Percentiles rank a stretch among this genome's conserved stretches.
Evolutionary conservation across 805 yeast genomes (phyloP).

Genomic region (Barnettozyma botsteinii): DNA sequence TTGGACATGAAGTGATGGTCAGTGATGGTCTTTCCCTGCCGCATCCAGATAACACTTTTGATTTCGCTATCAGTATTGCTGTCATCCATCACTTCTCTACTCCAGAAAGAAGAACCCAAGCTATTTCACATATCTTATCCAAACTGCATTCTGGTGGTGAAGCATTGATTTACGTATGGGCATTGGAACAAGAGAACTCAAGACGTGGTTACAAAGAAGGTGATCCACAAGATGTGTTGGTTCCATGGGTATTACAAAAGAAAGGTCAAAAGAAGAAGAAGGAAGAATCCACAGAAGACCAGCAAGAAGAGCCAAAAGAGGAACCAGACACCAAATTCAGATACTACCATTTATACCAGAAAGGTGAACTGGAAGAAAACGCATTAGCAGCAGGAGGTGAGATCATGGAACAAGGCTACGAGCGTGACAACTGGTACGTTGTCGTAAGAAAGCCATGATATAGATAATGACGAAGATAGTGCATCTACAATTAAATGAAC

Average conservation of each 20-base stretch:
- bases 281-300: conserved; percentile 5
- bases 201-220: conserved; percentile 89
- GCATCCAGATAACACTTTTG: conserved; percentile 40
- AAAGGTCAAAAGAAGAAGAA: conserved; percentile 27
- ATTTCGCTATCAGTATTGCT: conserved; percentile 92
- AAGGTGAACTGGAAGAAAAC: conserved; percentile 78
- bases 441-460: conserved; percentile 29
- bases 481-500: too few species aligned
- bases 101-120: conserved; percentile 67
- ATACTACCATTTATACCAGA: conserved; percentile 78
- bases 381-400: conserved; percentile 64
- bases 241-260: conserved; percentile 85
- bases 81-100: conserved; percentile 96
- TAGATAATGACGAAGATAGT: too few species aligned
- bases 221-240: conserved; percentile 88
- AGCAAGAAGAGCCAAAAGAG: conserved; percentile 12
- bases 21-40: conserved; percentile 78
- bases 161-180: conserved; percentile 91
- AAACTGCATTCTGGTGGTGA: conserved; percentile 56
- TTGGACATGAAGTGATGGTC: conserved; percentile 51
- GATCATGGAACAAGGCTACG: conserved; percentile 74
- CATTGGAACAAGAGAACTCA: conserved; percentile 82
- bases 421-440: conserved; percentile 93
- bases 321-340: conserved; percentile 57
- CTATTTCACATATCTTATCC: conserved; percentile 62